phyloP scores from a whole-genome alignment of 2,329 filamentous ascomycete genomes.

The Colletotrichum sp. region DNA sequence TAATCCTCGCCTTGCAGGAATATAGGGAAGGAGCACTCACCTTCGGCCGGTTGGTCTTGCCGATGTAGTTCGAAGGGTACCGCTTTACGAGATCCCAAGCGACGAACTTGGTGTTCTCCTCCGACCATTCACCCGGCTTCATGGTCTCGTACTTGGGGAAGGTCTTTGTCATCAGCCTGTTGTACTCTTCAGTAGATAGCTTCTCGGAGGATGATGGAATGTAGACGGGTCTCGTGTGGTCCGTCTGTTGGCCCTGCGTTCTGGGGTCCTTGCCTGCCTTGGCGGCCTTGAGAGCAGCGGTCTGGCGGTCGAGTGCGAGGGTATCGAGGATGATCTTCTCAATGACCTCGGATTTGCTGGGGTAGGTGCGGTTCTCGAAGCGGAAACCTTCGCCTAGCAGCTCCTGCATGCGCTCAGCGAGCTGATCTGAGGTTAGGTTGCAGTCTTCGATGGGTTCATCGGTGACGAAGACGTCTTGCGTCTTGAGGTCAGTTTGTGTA shows the following conservation, averaged over 20 bases:
- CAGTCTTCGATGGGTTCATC: neutral
- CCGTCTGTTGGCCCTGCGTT: neutral
- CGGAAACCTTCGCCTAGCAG: neutral
- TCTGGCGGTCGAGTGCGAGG: slow-evolving; percentile 1
- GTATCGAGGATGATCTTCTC: neutral
- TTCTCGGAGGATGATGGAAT: slow-evolving; percentile 5
- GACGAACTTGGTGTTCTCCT: slow-evolving; percentile 43
- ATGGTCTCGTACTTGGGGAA: slow-evolving; percentile 12
- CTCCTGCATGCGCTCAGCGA: neutral
- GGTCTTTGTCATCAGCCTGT: neutral
- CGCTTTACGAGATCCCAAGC: slow-evolving; percentile 58
- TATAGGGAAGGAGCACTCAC: slow-evolving; percentile 33
- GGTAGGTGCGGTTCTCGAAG: neutral
- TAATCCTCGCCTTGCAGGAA: neutral
- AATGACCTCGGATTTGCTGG: neutral
- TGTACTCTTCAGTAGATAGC: neutral
- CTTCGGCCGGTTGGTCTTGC: slow-evolving; percentile 53
- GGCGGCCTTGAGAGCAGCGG: neutral
- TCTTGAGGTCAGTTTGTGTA: neutral
- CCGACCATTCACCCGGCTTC: slow-evolving; percentile 22
- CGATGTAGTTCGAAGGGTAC: slow-evolving; percentile 66
- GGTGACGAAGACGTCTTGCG: neutral
- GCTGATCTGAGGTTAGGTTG: neutral
- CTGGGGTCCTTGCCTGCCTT: neutral
- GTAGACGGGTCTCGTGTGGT: neutral